Evolutionary conservation across 192 early-diverging fungal genomes (phyloP).

Genomic region (Coemansia biformis): DNA sequence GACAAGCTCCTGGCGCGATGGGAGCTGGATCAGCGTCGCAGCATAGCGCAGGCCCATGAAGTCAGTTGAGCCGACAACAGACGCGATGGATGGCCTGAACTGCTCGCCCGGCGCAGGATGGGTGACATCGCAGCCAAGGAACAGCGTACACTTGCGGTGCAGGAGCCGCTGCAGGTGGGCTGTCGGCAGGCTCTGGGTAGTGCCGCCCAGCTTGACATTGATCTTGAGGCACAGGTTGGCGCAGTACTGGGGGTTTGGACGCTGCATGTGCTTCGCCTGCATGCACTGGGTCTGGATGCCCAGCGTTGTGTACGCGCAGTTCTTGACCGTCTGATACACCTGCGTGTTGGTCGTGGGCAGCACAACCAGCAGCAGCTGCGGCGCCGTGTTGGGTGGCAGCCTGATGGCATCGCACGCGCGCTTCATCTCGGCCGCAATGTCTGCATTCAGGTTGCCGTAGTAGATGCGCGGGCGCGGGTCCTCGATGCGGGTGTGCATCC

Average conservation of each 20-base stretch:
- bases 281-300: conserved; percentile 90
- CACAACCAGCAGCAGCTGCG: conserved; percentile 82
- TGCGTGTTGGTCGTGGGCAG: conserved; percentile 74
- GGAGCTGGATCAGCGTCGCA: conserved; percentile 61
- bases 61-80: conserved; percentile 70
- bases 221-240: conserved; percentile 94
- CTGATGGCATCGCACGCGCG: conserved; percentile 66
- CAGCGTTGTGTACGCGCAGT: conserved; percentile 81
- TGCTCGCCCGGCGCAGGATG: conserved; percentile 70
- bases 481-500: conserved; percentile 62
- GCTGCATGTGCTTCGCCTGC: conserved; percentile 70
- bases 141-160: conserved; percentile 69
- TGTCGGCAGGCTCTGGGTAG: conserved; percentile 66
- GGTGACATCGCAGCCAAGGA: conserved; percentile 89
- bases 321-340: conserved; percentile 84
- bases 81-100: conserved; percentile 67
- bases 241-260: conserved; percentile 83
- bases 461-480: conserved; percentile 44
- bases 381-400: conserved; percentile 53
- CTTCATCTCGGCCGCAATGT: conserved; percentile 64
- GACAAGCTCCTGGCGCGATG: conserved; percentile 67
- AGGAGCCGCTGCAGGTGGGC: conserved; percentile 53
- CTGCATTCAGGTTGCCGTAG: conserved; percentile 54
- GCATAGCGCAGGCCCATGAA: conserved; percentile 58
- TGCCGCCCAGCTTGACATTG: conserved; percentile 90